Percentiles rank a stretch among this genome's conserved stretches.
Evolutionary conservation across 2,329 filamentous ascomycete genomes (phyloP).

Genomic region (Ophiognomonia clavigignenti-juglandacearum): DNA sequence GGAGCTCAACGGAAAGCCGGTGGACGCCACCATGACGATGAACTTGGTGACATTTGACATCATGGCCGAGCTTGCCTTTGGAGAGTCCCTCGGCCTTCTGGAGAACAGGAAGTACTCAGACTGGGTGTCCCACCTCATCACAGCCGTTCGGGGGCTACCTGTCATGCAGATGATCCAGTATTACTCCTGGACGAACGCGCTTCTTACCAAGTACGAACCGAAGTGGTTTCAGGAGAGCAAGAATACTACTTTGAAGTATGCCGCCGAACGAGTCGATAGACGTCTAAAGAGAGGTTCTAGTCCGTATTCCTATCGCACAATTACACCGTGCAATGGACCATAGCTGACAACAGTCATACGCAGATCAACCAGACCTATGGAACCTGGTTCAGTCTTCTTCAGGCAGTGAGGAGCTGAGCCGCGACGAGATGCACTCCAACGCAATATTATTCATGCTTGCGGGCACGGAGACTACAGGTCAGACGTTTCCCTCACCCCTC

Average conservation of each 20-base stretch:
- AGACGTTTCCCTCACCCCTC: neutral
- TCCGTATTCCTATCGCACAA: neutral
- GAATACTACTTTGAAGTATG: neutral
- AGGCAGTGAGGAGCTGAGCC: neutral
- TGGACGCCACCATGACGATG: slow-evolving; percentile 20
- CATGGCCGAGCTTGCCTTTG: slow-evolving; percentile 38
- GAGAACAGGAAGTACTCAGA: slow-evolving; percentile 22
- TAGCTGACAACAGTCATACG: neutral
- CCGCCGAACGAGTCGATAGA: slow-evolving; percentile 5
- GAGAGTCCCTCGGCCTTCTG: slow-evolving; percentile 33
- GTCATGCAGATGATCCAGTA: slow-evolving; percentile 7
- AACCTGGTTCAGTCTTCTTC: neutral
- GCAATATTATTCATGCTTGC: slow-evolving; percentile 3
- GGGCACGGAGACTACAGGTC: slow-evolving; percentile 13
- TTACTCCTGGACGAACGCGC: neutral
- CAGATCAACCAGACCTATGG: slow-evolving; percentile 6
- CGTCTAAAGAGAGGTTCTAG: slow-evolving; percentile 1
- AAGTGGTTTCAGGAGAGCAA: neutral
- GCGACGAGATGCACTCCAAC: slow-evolving; percentile 4
- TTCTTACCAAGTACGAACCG: neutral
- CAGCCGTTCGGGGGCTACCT: slow-evolving; percentile 15
- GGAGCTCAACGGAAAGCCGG: slow-evolving; percentile 3
- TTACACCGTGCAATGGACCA: neutral
- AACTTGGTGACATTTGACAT: slow-evolving; percentile 31
- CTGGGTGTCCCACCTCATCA: slow-evolving; percentile 25